These are phyloP conservation scores for Candida arabinofermentans DNA, from an alignment of 805 yeast species.

Conservation along the genomic window DNA sequence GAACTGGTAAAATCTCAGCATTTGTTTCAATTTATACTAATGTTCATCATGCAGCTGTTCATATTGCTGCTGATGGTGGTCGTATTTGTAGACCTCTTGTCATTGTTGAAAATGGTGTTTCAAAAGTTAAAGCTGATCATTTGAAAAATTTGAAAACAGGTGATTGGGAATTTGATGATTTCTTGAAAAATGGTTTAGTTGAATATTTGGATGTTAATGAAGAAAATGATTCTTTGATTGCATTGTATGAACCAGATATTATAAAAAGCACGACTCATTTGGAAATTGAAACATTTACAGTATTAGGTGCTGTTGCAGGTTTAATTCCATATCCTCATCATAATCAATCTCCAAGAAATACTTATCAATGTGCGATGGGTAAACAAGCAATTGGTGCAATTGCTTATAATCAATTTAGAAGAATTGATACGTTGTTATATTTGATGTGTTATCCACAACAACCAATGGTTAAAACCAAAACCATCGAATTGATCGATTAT, in stretches of 20 bases:
- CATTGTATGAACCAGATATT: constrained; percentile 74
- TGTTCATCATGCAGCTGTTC: constrained; percentile 87
- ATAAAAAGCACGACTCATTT: constrained; percentile 68
- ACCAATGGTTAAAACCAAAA: constrained; percentile 97
- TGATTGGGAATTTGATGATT: constrained; percentile 85
- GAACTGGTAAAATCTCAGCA: constrained; percentile 81
- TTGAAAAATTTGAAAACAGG: constrained; percentile 60
- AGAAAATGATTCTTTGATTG: constrained; percentile 91
- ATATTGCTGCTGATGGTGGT: constrained; percentile 98
- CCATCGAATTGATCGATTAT: constrained; percentile 91
- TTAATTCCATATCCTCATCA: constrained; percentile 90
- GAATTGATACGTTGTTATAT: constrained; percentile 91
- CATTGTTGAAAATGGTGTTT: constrained; percentile 68
- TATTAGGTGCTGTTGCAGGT: constrained; percentile 90
- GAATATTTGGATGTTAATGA: constrained; percentile 97
- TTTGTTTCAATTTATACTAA: constrained; percentile 90
- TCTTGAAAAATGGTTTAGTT: constrained; percentile 78
- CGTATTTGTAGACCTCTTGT: constrained; percentile 96
- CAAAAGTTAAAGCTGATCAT: constrained; percentile 73
- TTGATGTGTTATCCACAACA: constrained; percentile 99
- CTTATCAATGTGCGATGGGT: constrained; percentile 96
- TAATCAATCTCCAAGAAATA: constrained; percentile 88
- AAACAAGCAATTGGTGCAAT: constrained; percentile 99
- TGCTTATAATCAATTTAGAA: constrained; percentile 92
- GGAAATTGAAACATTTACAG: constrained; percentile 94